A percentile compares a stretch with the other conserved stretches of the same genome.
Conservation (phyloP, 192 early-diverging fungal species). For the Gonapodya sp. region DNA sequence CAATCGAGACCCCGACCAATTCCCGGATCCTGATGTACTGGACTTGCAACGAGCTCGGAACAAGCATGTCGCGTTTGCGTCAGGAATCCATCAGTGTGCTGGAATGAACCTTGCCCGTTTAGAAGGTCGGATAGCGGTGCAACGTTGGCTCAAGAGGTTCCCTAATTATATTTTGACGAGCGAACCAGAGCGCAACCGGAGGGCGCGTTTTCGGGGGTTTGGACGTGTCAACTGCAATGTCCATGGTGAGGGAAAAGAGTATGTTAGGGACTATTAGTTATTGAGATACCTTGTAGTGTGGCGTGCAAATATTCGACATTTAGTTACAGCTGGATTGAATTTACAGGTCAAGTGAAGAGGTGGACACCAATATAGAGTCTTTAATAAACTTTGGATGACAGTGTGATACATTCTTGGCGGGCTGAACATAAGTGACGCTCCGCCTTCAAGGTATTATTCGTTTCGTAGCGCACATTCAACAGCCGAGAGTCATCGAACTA, state of each 20-base stretch:
- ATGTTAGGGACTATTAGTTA: no score
- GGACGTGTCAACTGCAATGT: background rate
- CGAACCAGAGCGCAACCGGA: background rate
- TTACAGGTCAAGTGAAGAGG: no score
- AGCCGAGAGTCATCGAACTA: no score
- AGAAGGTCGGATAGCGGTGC: background rate
- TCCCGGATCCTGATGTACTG: background rate
- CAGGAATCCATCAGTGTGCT: background rate
- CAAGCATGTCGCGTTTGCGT: background rate
- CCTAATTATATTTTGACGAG: background rate
- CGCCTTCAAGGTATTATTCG: no score
- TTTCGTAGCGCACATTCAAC: no score
- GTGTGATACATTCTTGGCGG: no score
- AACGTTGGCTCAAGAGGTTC: background rate
- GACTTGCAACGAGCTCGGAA: background rate
- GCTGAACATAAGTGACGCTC: no score
- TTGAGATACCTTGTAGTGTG: no score
- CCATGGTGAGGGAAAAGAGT: background rate
- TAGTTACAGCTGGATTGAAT: no score
- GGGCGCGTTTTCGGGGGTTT: conserved; percentile 2
- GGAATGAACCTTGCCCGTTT: background rate
- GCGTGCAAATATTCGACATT: no score
- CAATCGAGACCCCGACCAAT: conserved; percentile 9
- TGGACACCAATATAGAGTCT: no score
- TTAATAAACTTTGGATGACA: no score